Base-by-base conservation (phyloP, 768 basidiomycete species). In the Mycena maculata region DNA sequence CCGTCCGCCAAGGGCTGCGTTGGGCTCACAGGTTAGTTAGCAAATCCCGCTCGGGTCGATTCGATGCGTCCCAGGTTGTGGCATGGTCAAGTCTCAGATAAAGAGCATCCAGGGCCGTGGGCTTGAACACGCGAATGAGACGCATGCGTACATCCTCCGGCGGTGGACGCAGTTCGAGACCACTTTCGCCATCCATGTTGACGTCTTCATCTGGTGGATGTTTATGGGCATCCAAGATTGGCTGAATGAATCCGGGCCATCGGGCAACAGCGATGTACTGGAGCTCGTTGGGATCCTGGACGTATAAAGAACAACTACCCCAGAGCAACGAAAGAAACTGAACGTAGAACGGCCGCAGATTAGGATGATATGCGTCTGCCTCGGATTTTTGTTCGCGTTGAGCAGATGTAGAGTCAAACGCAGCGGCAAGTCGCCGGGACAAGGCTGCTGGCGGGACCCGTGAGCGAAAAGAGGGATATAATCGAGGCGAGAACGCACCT, bases 191-290 rank as follows among this genome's bases (percentile, higher is more conserved):
- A 39, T 61, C 71, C 72, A 36, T 72, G 65, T 28, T 58, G 70
- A 57, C 33, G n/a, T 74, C 68, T 20, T 73, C 63, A 10, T 57
- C 55, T 15, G 71, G 48, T 33, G 58, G 63, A 45, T 68, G 64
- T 54, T 65, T 66, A 55, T 86, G 76, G 33, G 87, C 86, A 57
- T 87, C 86, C 9, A 92, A 74, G 16, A 94, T 73, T 0, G 93
- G 92, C 59, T 88, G 85, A 1, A 90, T 85, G 70, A 93, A 94
- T 2, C 88, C 90, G 0, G 93, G 92, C 93, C 94, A 95, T 23
- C 89, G 84, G 8, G 93, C 91, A 0, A 90, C 88, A 3, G 91
- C 87, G 30, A 95, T 85, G 72, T 94, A 95, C 45, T 86, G 84
- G 1, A 95, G 81, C 73, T 95, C 93, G 53, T 87, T 75, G 1